Evolutionary conservation across 352 stramenopile species (phyloP).

Genomic region (Phytophthora palmivora): DNA sequence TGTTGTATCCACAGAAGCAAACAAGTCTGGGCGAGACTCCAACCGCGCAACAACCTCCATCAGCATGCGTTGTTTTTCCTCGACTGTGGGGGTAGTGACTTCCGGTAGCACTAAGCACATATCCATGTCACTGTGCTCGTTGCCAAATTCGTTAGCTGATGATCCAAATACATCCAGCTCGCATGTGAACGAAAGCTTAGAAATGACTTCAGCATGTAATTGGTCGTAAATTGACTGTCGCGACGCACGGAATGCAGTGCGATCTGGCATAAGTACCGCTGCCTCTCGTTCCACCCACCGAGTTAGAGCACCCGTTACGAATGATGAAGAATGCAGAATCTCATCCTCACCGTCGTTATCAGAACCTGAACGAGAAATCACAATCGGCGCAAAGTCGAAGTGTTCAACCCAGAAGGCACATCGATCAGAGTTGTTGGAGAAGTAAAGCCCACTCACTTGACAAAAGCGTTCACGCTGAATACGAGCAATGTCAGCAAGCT

Average conservation of each 20-base stretch:
- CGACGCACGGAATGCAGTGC: slow-evolving; percentile 57
- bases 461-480: slow-evolving; percentile 79
- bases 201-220: slow-evolving; percentile 64
- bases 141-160: slow-evolving; percentile 97
- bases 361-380: slow-evolving; percentile 14
- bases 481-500: slow-evolving; percentile 59
- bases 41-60: slow-evolving; percentile 63
- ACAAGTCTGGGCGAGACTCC: slow-evolving; percentile 69
- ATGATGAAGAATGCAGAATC: slow-evolving; percentile 43
- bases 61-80: slow-evolving; percentile 80
- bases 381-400: slow-evolving; percentile 65
- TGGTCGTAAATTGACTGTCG: slow-evolving; percentile 78
- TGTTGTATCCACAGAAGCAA: slow-evolving; percentile 72
- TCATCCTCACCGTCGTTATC: slow-evolving; percentile 28
- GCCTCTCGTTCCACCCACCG: slow-evolving; percentile 61
- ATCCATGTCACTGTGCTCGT: slow-evolving; percentile 91
- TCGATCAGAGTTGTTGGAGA: slow-evolving; percentile 51
- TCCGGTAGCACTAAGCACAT: slow-evolving; percentile 90
- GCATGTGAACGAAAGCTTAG: slow-evolving; percentile 58
- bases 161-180: slow-evolving; percentile 95
- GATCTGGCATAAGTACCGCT: slow-evolving; percentile 66
- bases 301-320: slow-evolving; percentile 55
- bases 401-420: slow-evolving; percentile 68
- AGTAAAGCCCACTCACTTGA: slow-evolving; percentile 79
- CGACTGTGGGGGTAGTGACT: slow-evolving; percentile 27